Percentiles rank a stretch among this genome's conserved stretches.
Evolutionary conservation across 768 basidiomycete genomes (phyloP).

Genomic region (Amanita rubescens): DNA sequence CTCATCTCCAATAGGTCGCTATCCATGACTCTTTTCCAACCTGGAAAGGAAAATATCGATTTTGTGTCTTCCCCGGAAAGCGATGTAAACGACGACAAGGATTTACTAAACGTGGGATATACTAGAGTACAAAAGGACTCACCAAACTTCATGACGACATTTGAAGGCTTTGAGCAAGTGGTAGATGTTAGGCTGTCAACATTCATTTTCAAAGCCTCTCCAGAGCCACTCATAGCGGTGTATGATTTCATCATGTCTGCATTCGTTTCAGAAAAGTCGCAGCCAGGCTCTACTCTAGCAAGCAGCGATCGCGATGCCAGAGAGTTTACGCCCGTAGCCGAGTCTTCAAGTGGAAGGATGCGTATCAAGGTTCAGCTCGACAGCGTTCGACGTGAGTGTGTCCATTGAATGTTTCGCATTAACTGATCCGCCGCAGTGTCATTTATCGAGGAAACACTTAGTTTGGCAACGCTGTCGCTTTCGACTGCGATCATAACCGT

Average conservation of each 20-base stretch:
- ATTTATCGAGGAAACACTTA: conserved; percentile 62
- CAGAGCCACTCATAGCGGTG: conserved; percentile 82
- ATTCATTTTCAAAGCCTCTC: conserved; percentile 80
- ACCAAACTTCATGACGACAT: conserved; percentile 72
- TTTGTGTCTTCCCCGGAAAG: conserved; percentile 58
- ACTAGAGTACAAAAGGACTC: conserved; percentile 73
- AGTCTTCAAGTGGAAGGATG: conserved; percentile 47
- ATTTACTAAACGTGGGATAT: conserved; percentile 78
- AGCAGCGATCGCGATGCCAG: neutral
- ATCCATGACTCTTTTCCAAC: conserved; percentile 65
- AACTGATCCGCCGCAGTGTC: conserved; percentile 42
- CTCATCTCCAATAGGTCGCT: conserved; percentile 47
- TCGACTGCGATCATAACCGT: conserved; percentile 86
- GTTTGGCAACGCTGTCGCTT: conserved; percentile 79
- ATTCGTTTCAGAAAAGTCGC: conserved; percentile 56
- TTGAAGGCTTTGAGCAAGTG: conserved; percentile 83
- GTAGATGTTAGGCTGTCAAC: conserved; percentile 87
- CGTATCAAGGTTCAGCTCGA: conserved; percentile 78
- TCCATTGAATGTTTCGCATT: neutral
- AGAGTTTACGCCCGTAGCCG: neutral
- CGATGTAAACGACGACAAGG: conserved; percentile 35
- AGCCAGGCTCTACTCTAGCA: neutral
- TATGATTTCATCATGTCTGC: conserved; percentile 99
- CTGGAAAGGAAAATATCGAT: conserved; percentile 41
- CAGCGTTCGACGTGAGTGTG: conserved; percentile 62